These are phyloP conservation scores for Rhodofomes roseus DNA, from an alignment of 1,284 basidiomycete genomes.

Conservation along the genomic window DNA sequence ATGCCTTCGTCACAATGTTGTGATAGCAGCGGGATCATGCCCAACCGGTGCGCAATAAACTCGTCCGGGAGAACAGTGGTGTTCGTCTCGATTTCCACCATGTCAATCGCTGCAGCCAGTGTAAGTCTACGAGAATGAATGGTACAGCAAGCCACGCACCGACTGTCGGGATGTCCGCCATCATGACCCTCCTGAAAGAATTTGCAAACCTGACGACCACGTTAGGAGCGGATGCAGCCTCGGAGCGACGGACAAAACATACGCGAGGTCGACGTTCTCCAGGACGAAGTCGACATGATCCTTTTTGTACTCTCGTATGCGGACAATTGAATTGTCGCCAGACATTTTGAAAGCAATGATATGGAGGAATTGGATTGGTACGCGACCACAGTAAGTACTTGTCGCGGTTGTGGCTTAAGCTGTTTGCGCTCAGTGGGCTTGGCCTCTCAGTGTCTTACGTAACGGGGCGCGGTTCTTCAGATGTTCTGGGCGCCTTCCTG, in stretches of 20 bases:
- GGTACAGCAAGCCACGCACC: constrained; percentile 49
- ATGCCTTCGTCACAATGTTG: constrained; percentile 82
- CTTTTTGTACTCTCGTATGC: constrained; percentile 75
- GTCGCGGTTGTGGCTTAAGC: background rate
- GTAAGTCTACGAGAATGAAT: background rate
- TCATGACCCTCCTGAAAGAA: constrained; percentile 84
- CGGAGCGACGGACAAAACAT: constrained; percentile 24
- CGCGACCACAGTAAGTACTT: background rate
- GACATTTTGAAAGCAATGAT: background rate
- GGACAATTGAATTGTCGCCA: constrained; percentile 46
- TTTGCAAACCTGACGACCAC: constrained; percentile 72
- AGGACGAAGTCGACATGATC: constrained; percentile 86
- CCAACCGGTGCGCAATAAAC: constrained; percentile 94
- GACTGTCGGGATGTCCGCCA: constrained; percentile 93
- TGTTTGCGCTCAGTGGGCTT: background rate
- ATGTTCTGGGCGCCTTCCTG: background rate
- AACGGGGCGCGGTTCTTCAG: background rate
- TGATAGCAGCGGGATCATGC: constrained; percentile 90
- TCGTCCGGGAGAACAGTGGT: constrained; percentile 96
- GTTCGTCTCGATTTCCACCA: constrained; percentile 92
- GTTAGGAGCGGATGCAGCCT: constrained; percentile 8
- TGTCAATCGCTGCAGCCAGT: constrained; percentile 78
- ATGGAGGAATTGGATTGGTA: no score
- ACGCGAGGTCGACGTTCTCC: constrained; percentile 92
- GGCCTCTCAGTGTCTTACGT: background rate